Evolutionary conservation across 2,329 filamentous ascomycete species (phyloP).

Genomic region (Paecilomyces sp.): DNA sequence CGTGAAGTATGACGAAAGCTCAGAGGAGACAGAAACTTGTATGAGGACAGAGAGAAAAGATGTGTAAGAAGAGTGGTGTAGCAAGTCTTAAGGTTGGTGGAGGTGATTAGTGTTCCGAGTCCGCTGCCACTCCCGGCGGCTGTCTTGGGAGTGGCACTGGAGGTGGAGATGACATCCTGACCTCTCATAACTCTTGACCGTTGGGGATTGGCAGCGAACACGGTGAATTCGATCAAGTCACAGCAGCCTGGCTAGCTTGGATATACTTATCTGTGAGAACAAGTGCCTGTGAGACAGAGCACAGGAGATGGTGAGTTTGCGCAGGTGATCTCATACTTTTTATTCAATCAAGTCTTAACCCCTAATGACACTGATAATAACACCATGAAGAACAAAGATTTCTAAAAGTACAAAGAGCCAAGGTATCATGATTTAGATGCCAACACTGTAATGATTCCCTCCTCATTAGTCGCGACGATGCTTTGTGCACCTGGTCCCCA

Average conservation of each 20-base stretch:
- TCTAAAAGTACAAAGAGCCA: slow-evolving; percentile 13
- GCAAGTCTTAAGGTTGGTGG: slow-evolving; percentile 1
- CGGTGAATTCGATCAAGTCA: neutral
- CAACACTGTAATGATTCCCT: slow-evolving; percentile 69
- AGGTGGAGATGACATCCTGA: slow-evolving; percentile 1
- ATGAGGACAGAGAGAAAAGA: neutral
- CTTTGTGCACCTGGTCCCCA: slow-evolving; percentile 74
- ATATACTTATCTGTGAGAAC: neutral
- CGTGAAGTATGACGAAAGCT: neutral
- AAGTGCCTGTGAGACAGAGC: neutral
- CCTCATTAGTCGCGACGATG: slow-evolving; percentile 65
- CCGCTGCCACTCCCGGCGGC: neutral
- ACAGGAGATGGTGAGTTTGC: neutral
- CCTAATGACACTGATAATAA: neutral
- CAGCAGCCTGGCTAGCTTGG: neutral
- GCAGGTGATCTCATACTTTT: neutral
- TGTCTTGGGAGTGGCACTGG: slow-evolving; percentile 1
- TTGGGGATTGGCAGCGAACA: neutral
- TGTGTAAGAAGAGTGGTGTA: neutral
- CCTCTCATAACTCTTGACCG: neutral
- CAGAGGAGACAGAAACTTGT: slow-evolving; percentile 8
- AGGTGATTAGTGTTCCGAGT: slow-evolving; percentile 1
- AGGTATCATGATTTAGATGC: slow-evolving; percentile 44
- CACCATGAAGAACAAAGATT: slow-evolving; percentile 9
- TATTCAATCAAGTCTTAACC: neutral